A percentile compares a stretch with the other conserved stretches of the same genome.
These are phyloP conservation scores for Ogataea corticis DNA, from an alignment of 805 yeast species.

Conservation along the genomic window DNA sequence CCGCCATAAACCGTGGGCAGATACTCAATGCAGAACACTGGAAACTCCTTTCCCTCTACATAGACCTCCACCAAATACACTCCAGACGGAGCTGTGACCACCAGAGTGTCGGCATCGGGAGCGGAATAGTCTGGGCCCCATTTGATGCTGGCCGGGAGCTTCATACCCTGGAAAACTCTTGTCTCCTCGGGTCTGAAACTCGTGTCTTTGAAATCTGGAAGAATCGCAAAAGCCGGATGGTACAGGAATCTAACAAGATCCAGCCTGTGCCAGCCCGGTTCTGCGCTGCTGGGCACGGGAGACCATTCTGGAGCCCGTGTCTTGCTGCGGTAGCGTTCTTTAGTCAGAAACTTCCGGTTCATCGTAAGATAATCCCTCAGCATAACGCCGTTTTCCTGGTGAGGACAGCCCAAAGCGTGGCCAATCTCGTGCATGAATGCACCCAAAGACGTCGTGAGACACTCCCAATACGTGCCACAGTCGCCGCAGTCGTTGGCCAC, in stretches of 20 bases:
- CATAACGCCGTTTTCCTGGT: conserved; percentile 89
- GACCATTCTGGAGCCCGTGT: conserved; percentile 49
- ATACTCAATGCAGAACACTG: conserved; percentile 61
- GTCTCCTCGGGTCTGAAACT: conserved; percentile 37
- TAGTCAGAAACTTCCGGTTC: conserved; percentile 78
- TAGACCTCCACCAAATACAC: conserved; percentile 74
- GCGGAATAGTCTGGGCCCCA: conserved; percentile 49
- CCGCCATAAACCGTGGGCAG: conserved; percentile 59
- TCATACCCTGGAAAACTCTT: conserved; percentile 33
- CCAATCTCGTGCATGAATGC: conserved; percentile 97
- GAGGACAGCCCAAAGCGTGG: conserved; percentile 88
- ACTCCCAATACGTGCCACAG: conserved; percentile 89
- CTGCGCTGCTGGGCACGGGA: conserved; percentile 57
- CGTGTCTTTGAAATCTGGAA: conserved; percentile 55
- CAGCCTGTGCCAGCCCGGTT: conserved; percentile 84
- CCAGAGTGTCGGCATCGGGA: conserved; percentile 43
- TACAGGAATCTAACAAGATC: conserved; percentile 75
- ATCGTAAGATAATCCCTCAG: conserved; percentile 77
- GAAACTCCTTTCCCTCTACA: conserved; percentile 55
- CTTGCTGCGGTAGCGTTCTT: conserved; percentile 59
- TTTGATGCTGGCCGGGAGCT: conserved; percentile 31
- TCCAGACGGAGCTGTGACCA: conserved; percentile 60
- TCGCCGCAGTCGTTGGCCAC: conserved; percentile 91
- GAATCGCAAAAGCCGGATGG: conserved; percentile 79
- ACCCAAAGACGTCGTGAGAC: conserved; percentile 80